Evolutionary conservation across 306 rosid species (phyloP).

Genomic region (Pyrus communis): DNA sequence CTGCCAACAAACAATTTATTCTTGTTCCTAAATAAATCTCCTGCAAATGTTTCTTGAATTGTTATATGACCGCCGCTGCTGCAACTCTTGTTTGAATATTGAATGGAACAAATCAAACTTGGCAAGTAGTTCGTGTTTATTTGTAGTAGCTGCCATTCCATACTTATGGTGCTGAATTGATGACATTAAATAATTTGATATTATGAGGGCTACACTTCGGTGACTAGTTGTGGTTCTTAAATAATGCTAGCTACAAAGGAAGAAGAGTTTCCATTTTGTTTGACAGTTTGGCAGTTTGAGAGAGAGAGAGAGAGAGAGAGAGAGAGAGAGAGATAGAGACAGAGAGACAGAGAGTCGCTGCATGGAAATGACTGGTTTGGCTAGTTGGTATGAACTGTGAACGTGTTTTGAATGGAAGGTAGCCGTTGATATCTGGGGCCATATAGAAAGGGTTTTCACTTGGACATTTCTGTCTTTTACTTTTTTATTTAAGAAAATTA

Average conservation of each 20-base stretch:
- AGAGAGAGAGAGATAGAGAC: not conserved
- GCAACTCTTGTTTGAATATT: not conserved
- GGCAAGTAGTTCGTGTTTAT: not conserved
- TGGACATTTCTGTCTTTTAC: too few relatives aligned
- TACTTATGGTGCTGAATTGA: not conserved
- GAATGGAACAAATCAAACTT: not conserved
- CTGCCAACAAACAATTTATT: too few relatives aligned
- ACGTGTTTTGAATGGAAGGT: conserved; percentile 13
- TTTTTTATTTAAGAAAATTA: too few relatives aligned
- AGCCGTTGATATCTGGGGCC: not conserved
- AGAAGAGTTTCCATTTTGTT: not conserved
- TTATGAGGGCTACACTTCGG: not conserved
- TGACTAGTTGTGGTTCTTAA: not conserved
- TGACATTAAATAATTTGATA: not conserved
- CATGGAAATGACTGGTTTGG: conserved; percentile 2
- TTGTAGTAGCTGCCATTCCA: not conserved
- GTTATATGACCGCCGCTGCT: not conserved
- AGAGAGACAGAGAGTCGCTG: not conserved
- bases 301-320: too few relatives aligned
- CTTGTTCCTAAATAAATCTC: not conserved
- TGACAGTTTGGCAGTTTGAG: too few relatives aligned
- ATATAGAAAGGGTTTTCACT: not conserved
- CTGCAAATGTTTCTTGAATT: not conserved
- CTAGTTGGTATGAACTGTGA: not conserved
- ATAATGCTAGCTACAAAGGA: not conserved